These are phyloP conservation scores for Kluyveromyces nonfermentans DNA, from an alignment of 805 yeast species.

Conservation along the genomic window DNA sequence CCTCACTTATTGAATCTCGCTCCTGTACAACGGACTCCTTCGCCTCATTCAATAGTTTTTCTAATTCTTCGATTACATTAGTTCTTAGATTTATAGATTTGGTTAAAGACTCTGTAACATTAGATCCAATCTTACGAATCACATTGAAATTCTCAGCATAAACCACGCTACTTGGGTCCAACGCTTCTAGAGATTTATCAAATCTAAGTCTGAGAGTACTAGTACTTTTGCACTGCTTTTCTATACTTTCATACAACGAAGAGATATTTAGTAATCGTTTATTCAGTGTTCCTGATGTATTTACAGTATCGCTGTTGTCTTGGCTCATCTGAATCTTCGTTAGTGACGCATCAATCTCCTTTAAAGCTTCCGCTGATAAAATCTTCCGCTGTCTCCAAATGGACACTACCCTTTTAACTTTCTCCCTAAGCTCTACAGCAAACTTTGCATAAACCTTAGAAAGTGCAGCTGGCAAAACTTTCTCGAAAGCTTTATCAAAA, in stretches of 20 bases:
- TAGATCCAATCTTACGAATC: conserved; percentile 24
- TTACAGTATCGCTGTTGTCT: conserved; percentile 5
- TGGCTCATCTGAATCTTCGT: conserved; percentile 8
- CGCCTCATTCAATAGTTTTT: conserved; percentile 20
- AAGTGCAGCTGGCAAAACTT: conserved; percentile 27
- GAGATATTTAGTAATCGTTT: conserved; percentile 4
- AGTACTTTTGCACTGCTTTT: conserved; percentile 16
- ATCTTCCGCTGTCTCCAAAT: conserved; percentile 63
- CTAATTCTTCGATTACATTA: conserved; percentile 16
- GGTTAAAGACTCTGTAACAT: conserved; percentile 20
- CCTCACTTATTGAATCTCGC: conserved; percentile 18
- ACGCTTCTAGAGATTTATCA: conserved; percentile 19
- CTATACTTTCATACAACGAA: conserved; percentile 16
- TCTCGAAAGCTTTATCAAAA: conserved; percentile 22
- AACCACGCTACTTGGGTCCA: conserved; percentile 22
- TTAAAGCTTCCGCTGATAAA: conserved; percentile 31
- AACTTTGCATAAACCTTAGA: conserved; percentile 28
- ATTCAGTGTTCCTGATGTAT: conserved; percentile 6
- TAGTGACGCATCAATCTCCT: conserved; percentile 21
- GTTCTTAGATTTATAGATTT: conserved; percentile 25
- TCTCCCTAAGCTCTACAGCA: conserved; percentile 38
- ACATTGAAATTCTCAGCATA: conserved; percentile 25
- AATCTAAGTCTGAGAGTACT: conserved; percentile 22
- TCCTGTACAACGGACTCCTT: conserved; percentile 22
- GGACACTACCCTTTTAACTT: conserved; percentile 46